These are phyloP conservation scores for Dovyalis caffra DNA, from an alignment of 345 rosid species.

Conservation along the genomic window DNA sequence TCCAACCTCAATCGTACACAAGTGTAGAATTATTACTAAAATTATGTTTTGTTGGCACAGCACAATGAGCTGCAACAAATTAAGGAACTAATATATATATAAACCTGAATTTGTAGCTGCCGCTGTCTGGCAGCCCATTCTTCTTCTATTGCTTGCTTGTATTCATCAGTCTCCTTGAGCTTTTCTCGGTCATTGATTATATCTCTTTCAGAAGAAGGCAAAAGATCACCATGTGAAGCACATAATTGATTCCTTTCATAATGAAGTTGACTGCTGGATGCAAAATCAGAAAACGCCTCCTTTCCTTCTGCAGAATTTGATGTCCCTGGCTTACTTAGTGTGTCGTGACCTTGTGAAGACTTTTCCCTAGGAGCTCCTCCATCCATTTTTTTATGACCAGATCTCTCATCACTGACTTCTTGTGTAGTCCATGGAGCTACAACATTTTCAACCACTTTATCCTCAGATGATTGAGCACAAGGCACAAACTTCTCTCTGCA, in stretches of 20 bases:
- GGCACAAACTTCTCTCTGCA: constrained; percentile 10
- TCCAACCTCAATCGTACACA: neutral
- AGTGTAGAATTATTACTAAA: neutral
- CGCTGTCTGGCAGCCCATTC: constrained; percentile 83
- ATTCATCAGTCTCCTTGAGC: constrained; percentile 80
- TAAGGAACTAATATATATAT: neutral
- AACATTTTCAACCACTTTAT: constrained; percentile 16
- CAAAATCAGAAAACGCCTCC: constrained; percentile 21
- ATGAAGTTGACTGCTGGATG: constrained; percentile 16
- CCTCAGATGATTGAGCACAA: constrained; percentile 13
- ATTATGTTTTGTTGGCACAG: neutral
- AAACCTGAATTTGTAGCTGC: constrained; percentile 73
- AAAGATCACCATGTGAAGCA: constrained; percentile 23
- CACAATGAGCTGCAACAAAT: neutral
- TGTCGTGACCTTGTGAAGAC: constrained; percentile 20
- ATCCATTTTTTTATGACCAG: constrained; percentile 2
- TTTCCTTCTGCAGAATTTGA: constrained; percentile 15
- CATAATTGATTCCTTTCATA: constrained; percentile 8
- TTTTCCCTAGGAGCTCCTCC: constrained; percentile 6
- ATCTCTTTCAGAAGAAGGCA: constrained; percentile 26
- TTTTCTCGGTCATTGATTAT: constrained; percentile 67
- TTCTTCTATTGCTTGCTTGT: constrained; percentile 73
- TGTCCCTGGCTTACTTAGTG: constrained; percentile 17
- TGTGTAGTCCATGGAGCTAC: constrained; percentile 9
- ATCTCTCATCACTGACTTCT: constrained; percentile 12